These are phyloP conservation scores for Chenopodium berlandieri DNA, from an alignment of 148 eudicot genomes.

Conservation along the genomic window DNA sequence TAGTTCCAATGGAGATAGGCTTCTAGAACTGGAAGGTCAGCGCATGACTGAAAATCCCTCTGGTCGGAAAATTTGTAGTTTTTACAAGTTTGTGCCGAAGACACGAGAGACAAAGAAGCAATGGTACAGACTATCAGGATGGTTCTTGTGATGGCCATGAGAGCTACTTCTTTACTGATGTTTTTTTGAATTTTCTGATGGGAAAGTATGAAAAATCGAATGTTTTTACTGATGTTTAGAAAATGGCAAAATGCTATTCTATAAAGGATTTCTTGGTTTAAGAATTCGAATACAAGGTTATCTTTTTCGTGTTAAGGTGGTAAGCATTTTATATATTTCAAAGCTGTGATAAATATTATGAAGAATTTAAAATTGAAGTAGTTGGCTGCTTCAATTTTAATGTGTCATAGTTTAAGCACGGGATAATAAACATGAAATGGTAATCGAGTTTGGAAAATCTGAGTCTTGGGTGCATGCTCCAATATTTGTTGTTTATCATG, in stretches of 20 bases:
- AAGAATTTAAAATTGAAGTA: conserved; percentile 12
- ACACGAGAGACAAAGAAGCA: conserved; percentile 19
- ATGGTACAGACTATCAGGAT: conserved; percentile 16
- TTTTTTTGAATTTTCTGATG: neutral
- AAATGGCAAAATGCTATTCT: neutral
- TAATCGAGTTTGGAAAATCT: neutral
- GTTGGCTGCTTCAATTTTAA: conserved; percentile 29
- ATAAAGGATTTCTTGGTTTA: neutral
- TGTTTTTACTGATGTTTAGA: neutral
- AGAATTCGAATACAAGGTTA: neutral
- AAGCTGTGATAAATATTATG: neutral
- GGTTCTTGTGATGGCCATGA: conserved; percentile 27
- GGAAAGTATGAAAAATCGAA: neutral
- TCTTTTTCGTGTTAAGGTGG: neutral
- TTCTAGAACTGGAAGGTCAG: conserved; percentile 38
- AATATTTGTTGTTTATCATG: neutral
- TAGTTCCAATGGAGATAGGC: conserved; percentile 58
- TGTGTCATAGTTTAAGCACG: conserved; percentile 15
- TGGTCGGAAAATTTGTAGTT: conserved; percentile 34
- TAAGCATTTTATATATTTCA: neutral
- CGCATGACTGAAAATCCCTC: conserved; percentile 34
- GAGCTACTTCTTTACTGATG: neutral
- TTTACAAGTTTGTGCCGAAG: conserved; percentile 41
- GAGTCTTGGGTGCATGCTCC: neutral
- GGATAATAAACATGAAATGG: neutral